Evolutionary conservation across 768 basidiomycete genomes (phyloP).

Genomic region (Sporobolomyces pararoseus): DNA sequence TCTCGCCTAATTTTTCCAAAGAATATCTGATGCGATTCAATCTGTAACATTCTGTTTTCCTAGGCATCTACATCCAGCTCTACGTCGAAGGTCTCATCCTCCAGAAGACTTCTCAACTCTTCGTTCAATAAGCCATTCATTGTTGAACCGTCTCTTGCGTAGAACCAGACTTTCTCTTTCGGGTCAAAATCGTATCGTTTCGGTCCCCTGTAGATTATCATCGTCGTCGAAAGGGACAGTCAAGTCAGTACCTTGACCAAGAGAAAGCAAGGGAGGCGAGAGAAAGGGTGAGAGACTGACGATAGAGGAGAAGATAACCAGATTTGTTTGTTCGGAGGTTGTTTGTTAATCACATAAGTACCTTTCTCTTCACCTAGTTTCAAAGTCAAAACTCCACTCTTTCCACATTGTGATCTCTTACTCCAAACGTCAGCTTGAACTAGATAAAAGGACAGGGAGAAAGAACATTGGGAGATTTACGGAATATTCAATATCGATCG

Average conservation of each 20-base stretch:
- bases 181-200: conserved; percentile 80
- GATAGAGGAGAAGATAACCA: conserved; percentile 88
- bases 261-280: background rate
- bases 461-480: conserved; percentile 50
- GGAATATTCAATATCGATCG: conserved; percentile 82
- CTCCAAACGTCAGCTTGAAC: background rate
- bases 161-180: conserved; percentile 65
- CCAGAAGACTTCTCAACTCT: conserved; percentile 57
- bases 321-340: conserved; percentile 94
- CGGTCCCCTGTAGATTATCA: conserved; percentile 62
- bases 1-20: no score
- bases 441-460: background rate
- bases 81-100: conserved; percentile 13
- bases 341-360: conserved; percentile 94
- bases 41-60: no score
- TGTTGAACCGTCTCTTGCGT: conserved; percentile 63
- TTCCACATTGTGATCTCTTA: conserved; percentile 33
- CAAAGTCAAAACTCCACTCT: conserved; percentile 90
- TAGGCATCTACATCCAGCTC: no score
- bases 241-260: no score
- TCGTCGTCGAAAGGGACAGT: background rate
- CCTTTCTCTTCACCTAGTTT: conserved; percentile 64
- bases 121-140: conserved; percentile 63
- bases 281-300: conserved; percentile 52
- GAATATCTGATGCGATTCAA: no score